Conservation (phyloP, 768 basidiomycete genomes). For the Royoungia palumana region DNA sequence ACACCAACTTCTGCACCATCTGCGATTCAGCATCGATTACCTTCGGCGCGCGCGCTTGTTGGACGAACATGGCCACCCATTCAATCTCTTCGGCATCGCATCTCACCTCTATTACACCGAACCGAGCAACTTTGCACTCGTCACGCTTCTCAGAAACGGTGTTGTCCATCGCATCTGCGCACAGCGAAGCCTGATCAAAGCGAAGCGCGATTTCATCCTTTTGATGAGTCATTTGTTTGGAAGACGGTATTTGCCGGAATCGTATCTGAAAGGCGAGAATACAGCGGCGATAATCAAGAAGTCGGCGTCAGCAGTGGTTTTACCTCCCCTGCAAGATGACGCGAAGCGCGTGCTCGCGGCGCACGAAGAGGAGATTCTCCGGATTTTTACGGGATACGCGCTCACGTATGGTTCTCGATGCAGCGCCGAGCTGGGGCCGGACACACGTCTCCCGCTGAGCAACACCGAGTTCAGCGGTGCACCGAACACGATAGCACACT, state of each 20-base stretch:
- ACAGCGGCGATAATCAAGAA: conserved; percentile 35
- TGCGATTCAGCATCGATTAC: conserved; percentile 71
- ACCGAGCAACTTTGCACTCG: conserved; percentile 66
- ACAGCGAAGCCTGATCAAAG: conserved; percentile 35
- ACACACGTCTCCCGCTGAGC: conserved; percentile 51
- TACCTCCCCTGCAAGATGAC: conserved; percentile 45
- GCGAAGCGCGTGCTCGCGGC: conserved; percentile 40
- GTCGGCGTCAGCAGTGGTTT: conserved; percentile 55
- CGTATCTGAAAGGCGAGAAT: conserved; percentile 39
- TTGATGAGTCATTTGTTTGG: conserved; percentile 67
- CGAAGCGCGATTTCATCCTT: conserved; percentile 49
- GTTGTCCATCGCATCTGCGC: conserved; percentile 56
- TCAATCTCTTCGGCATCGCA: conserved; percentile 54
- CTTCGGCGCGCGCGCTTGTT: conserved; percentile 56
- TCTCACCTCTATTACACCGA: conserved; percentile 62
- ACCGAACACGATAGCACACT: conserved; percentile 16
- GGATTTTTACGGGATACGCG: conserved; percentile 56
- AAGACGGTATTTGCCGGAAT: conserved; percentile 49
- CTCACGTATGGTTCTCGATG: conserved; percentile 44
- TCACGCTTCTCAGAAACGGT: conserved; percentile 54
- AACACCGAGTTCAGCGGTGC: conserved; percentile 20
- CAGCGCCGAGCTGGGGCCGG: conserved; percentile 37
- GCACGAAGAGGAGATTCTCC: conserved; percentile 49
- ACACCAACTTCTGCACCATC: conserved; percentile 59
- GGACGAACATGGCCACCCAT: conserved; percentile 50